Percentiles rank a stretch among this genome's conserved stretches.
These are phyloP conservation scores for Sicyos edulis DNA, from an alignment of 306 rosid genomes.

Conservation along the genomic window DNA sequence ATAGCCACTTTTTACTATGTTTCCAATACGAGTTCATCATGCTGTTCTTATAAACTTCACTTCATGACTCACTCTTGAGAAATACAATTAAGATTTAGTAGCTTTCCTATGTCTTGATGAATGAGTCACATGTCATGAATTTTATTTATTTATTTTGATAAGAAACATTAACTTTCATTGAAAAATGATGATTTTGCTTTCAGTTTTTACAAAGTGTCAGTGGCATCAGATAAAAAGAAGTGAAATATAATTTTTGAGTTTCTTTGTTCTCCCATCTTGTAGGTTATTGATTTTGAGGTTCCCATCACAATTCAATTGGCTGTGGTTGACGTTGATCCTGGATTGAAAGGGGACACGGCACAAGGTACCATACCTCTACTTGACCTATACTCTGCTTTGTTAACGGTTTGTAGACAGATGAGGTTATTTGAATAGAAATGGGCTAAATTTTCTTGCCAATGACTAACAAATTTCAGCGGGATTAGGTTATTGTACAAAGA, in stretches of 20 bases:
- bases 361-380: slow-evolving; percentile 47
- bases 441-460: background rate
- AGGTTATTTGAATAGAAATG: slow-evolving; percentile 6
- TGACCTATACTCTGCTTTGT: background rate
- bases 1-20: background rate
- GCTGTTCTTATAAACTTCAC: slow-evolving; percentile 18
- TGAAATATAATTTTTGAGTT: background rate
- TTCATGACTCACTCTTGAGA: background rate
- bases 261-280: slow-evolving; percentile 21
- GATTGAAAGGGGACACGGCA: slow-evolving; percentile 80
- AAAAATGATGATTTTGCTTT: background rate
- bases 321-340: slow-evolving; percentile 73
- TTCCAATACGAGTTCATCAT: background rate
- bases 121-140: background rate
- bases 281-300: slow-evolving; percentile 83
- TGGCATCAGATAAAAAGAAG: slow-evolving; percentile 17
- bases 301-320: slow-evolving; percentile 55
- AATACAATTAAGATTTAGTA: background rate
- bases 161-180: no score
- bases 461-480: background rate
- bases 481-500: background rate
- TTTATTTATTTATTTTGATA: no score
- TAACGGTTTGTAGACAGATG: background rate
- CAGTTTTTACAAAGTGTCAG: background rate
- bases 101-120: background rate